Base-by-base conservation (phyloP, 257 asterid species). In the Osmanthus fragrans region DNA sequence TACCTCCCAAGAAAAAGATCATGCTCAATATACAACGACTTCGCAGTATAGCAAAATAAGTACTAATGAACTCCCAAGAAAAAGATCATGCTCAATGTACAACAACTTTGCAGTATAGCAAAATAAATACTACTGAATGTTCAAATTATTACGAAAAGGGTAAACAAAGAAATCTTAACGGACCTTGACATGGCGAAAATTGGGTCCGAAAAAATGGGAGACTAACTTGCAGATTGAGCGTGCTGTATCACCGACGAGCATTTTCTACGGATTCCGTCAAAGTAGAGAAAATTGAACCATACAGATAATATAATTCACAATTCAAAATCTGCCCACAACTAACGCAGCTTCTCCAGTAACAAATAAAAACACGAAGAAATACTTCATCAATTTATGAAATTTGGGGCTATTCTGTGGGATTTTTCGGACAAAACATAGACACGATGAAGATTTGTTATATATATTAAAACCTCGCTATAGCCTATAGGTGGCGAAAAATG, bases 131-230 rank as follows among this genome's bases (percentile, higher is more conserved):
- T 29, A 15, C 18, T 23, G 16, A 54, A 40, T 37, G 32, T 42
- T 60, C 45, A 64, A 49, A 54, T 58, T 54, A 32, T 37, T 2
- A 34, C 10, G 7, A 40, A 32, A 67, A 30, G 23, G 15, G 27
- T 40, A 27, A 13, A 47, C 29, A 30, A 51, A 63, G 9, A 18
- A 30, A 15, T 36, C 39, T 16, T 42, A 3, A 71, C 83, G 71
- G 49, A 87, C 89, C 91, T 85, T 73, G 82, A 83, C 91, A 87
- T 87, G 73, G 82, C 81, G 88, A 83, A 73, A 80, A 75, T 32
- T 30, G 76, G 71, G 72, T 9, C 58, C 27, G 81, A 72, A 33
- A 36, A 80, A 70, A 34, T 33, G 49, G 39, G 32, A 49, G 60
- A 74, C 73, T 74, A 80, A 80, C 78, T 79, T 30, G 79, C 47